Evolutionary conservation across 2,329 filamentous ascomycete genomes (phyloP).

Genomic region (Botryotinia convoluta): DNA sequence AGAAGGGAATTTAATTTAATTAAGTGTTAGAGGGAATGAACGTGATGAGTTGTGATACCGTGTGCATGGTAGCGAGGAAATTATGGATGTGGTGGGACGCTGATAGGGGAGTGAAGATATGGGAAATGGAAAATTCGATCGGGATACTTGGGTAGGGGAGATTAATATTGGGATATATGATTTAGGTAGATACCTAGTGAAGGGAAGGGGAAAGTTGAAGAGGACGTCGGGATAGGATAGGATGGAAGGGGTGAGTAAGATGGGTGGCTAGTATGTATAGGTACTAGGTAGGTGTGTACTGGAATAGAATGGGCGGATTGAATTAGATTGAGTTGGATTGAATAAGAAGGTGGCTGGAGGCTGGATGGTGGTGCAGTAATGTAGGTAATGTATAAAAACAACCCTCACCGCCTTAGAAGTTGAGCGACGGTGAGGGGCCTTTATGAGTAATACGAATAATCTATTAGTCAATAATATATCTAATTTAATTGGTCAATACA

Average conservation of each 20-base stretch:
- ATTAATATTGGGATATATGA: neutral
- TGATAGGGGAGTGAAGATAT: too few species aligned
- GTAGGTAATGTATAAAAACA: too few species aligned
- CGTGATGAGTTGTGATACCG: neutral
- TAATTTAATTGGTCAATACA: neutral
- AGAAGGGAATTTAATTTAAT: neutral
- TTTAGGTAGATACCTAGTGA: too few species aligned
- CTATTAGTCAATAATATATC: neutral
- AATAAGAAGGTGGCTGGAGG: too few species aligned
- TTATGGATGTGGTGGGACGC: neutral
- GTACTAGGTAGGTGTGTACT: too few species aligned
- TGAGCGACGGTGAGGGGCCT: neutral
- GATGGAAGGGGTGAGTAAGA: neutral
- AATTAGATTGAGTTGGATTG: too few species aligned
- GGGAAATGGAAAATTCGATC: too few species aligned
- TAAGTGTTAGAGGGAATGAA: neutral
- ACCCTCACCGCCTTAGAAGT: neutral
- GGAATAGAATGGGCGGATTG: too few species aligned
- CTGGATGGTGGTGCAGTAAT: too few species aligned
- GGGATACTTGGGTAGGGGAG: too few species aligned
- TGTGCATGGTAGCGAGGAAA: neutral
- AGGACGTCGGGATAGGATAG: neutral
- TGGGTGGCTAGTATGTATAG: too few species aligned
- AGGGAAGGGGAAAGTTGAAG: neutral
- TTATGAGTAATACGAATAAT: neutral